phyloP scores from a whole-genome alignment of 257 asterid genomes.

The Solanum chaucha region DNA sequence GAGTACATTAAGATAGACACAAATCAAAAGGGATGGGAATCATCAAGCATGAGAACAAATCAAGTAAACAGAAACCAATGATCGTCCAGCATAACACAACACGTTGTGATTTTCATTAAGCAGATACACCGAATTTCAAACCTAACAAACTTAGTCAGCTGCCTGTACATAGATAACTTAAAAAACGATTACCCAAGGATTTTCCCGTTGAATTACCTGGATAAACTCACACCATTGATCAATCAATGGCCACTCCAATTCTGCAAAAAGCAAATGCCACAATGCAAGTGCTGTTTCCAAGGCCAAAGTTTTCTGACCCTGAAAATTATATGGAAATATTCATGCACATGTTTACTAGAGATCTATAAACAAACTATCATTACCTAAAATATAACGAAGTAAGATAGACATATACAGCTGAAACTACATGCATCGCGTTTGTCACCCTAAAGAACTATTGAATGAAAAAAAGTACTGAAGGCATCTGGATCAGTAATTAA shows the following conservation, averaged over 20 bases:
- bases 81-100: neutral
- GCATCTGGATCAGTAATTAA: neutral
- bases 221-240: constrained; percentile 96
- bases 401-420: neutral
- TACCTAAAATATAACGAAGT: neutral
- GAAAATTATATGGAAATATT: constrained; percentile 7
- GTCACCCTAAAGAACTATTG: neutral
- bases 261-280: constrained; percentile 96
- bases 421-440: neutral
- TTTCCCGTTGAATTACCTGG: constrained; percentile 38
- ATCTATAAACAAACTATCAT: neutral
- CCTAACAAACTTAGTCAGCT: neutral
- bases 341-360: neutral
- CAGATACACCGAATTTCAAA: neutral
- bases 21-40: neutral
- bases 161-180: neutral
- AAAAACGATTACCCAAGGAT: neutral
- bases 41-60: neutral
- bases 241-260: constrained; percentile 85
- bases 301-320: constrained; percentile 97
- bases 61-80: neutral
- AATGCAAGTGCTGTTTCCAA: constrained; percentile 96
- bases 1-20: neutral
- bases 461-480: neutral
- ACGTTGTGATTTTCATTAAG: neutral